These are phyloP conservation scores for Hortaea werneckii DNA, from an alignment of 2,329 filamentous ascomycete genomes.

Conservation along the genomic window DNA sequence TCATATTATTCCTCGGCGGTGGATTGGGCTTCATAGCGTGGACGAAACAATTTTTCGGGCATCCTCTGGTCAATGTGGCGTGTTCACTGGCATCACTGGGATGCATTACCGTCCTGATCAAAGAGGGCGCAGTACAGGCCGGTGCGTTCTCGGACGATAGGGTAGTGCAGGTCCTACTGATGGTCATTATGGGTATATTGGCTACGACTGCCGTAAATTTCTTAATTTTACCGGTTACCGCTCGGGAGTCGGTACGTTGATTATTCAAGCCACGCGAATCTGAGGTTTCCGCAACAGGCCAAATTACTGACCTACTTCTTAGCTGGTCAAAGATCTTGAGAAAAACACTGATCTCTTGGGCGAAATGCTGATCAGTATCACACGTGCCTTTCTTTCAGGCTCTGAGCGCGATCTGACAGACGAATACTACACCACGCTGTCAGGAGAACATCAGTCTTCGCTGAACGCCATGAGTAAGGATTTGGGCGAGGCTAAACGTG, in stretches of 20 bases:
- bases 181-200: conserved; percentile 67
- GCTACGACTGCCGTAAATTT: conserved; percentile 67
- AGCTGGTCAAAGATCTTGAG: conserved; percentile 60
- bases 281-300: not conserved
- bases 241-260: conserved; percentile 46
- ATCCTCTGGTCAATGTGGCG: conserved; percentile 41
- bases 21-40: conserved; percentile 69
- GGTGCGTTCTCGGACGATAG: conserved; percentile 74
- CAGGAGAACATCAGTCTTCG: conserved; percentile 51
- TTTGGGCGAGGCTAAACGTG: conserved; percentile 75
- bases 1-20: conserved; percentile 75
- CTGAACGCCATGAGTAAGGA: conserved; percentile 65
- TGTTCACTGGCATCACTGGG: conserved; percentile 80
- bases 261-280: not conserved
- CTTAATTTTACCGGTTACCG: conserved; percentile 67
- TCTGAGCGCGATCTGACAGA: conserved; percentile 67
- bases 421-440: conserved; percentile 51
- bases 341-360: conserved; percentile 65
- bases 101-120: conserved; percentile 81
- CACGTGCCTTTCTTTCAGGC: conserved; percentile 72
- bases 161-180: conserved; percentile 71
- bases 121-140: conserved; percentile 77
- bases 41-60: conserved; percentile 28
- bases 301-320: too few relatives aligned
- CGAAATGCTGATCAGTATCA: conserved; percentile 72